Evolutionary conservation across 768 basidiomycete species (phyloP).

Genomic region (Leucocoprinus birnbaumii): DNA sequence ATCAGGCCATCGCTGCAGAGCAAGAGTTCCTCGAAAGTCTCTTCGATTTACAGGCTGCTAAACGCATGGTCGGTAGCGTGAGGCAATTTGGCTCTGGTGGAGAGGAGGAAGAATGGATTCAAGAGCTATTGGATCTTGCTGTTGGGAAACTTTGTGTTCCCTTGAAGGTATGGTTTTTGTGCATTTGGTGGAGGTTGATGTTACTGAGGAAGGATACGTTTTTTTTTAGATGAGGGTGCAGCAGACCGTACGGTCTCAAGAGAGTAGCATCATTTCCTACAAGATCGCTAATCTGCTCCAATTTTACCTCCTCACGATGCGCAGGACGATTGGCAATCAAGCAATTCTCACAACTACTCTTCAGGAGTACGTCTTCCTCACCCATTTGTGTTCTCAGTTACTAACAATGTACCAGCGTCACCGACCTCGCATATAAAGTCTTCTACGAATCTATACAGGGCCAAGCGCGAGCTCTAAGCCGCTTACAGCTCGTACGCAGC

Average conservation of each 20-base stretch:
- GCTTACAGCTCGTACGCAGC: constrained; percentile 48
- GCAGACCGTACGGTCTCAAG: constrained; percentile 91
- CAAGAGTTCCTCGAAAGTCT: constrained; percentile 89
- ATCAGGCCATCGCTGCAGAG: constrained; percentile 93
- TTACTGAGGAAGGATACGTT: neutral
- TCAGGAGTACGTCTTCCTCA: constrained; percentile 66
- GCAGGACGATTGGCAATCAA: constrained; percentile 83
- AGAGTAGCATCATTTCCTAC: constrained; percentile 89
- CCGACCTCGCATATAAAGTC: constrained; percentile 72
- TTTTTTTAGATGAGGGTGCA: constrained; percentile 72
- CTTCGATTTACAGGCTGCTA: constrained; percentile 66
- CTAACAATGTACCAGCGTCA: constrained; percentile 51
- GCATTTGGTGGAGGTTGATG: neutral
- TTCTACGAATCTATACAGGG: constrained; percentile 89
- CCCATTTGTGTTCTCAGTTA: neutral
- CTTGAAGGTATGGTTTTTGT: constrained; percentile 59
- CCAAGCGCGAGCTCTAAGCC: constrained; percentile 67
- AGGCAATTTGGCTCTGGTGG: constrained; percentile 45
- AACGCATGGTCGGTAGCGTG: constrained; percentile 75
- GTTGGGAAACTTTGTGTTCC: constrained; percentile 85
- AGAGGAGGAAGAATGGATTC: constrained; percentile 78
- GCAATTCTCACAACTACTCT: constrained; percentile 76
- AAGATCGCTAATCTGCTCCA: constrained; percentile 94
- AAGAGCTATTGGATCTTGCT: constrained; percentile 75
- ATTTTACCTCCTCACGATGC: constrained; percentile 93